Evolutionary conservation across 208 protist species (phyloP).

Genomic region (Trypanosoma rangeli): DNA sequence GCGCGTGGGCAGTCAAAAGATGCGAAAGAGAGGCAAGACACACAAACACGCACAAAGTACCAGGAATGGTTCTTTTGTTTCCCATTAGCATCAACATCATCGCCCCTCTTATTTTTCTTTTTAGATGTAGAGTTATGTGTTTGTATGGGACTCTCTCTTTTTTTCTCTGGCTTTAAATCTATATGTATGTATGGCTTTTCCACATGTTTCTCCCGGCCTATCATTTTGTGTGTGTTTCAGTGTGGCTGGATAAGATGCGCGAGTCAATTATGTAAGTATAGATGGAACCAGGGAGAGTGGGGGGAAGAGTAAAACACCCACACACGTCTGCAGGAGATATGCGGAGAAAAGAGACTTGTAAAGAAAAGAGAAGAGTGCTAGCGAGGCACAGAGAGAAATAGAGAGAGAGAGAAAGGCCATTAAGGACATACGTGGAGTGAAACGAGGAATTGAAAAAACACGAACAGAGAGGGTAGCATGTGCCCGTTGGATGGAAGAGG

Average conservation of each 20-base stretch:
- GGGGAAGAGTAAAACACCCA: not conserved
- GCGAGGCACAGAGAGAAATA: not conserved
- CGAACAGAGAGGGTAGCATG: no score
- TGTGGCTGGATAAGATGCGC: not conserved
- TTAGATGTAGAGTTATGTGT: conserved; percentile 3
- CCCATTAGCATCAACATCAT: not conserved
- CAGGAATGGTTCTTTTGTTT: not conserved
- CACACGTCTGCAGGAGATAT: no score
- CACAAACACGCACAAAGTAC: not conserved
- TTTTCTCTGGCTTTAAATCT: not conserved
- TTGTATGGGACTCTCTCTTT: not conserved
- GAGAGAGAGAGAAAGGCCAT: not conserved
- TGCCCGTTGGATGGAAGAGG: not conserved
- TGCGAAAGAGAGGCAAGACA: not conserved
- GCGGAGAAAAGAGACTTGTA: no score
- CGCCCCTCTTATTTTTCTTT: not conserved
- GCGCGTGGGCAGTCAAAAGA: not conserved
- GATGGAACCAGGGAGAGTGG: no score
- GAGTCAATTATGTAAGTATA: not conserved
- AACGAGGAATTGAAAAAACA: no score
- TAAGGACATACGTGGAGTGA: no score
- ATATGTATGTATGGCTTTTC: no score
- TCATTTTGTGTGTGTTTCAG: not conserved
- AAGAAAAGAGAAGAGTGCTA: no score
- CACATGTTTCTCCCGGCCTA: not conserved